These are phyloP conservation scores for Alternaria ventricosa DNA, from an alignment of 2,329 filamentous ascomycete species.

Conservation along the genomic window DNA sequence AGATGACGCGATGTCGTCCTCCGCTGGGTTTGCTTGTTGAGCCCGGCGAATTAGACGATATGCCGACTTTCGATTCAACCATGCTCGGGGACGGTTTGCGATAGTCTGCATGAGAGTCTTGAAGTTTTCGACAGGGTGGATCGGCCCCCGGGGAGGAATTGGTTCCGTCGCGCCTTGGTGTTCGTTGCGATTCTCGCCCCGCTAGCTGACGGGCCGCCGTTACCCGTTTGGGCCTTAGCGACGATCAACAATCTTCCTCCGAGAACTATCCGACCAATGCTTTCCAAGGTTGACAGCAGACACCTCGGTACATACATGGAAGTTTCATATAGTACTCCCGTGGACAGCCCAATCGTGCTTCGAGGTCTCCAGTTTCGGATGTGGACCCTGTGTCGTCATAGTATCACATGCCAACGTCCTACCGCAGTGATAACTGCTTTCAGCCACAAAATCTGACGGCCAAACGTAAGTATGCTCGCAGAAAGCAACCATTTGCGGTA, in stretches of 20 bases:
- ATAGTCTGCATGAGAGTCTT: slow-evolving; percentile 11
- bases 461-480: background rate
- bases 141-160: slow-evolving; percentile 20
- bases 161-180: slow-evolving; percentile 9
- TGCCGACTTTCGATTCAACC: slow-evolving; percentile 31
- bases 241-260: slow-evolving; percentile 2
- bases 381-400: background rate
- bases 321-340: background rate
- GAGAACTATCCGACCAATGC: background rate
- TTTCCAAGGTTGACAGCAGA: background rate
- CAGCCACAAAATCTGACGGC: background rate
- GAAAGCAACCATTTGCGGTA: background rate
- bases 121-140: slow-evolving; percentile 19
- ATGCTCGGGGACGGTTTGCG: slow-evolving; percentile 20
- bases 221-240: slow-evolving; percentile 8
- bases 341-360: background rate
- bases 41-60: slow-evolving; percentile 33
- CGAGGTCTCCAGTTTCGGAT: background rate
- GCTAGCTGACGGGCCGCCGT: slow-evolving; percentile 6
- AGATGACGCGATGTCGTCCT: slow-evolving; percentile 46
- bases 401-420: slow-evolving; percentile 21
- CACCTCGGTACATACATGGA: background rate
- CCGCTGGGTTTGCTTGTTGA: slow-evolving; percentile 33
- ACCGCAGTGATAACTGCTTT: slow-evolving; percentile 14
- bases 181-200: slow-evolving; percentile 10